Percentiles rank a stretch among this genome's conserved stretches.
Conservation (phyloP, 305 asterid species). For the Lippia alba region DNA sequence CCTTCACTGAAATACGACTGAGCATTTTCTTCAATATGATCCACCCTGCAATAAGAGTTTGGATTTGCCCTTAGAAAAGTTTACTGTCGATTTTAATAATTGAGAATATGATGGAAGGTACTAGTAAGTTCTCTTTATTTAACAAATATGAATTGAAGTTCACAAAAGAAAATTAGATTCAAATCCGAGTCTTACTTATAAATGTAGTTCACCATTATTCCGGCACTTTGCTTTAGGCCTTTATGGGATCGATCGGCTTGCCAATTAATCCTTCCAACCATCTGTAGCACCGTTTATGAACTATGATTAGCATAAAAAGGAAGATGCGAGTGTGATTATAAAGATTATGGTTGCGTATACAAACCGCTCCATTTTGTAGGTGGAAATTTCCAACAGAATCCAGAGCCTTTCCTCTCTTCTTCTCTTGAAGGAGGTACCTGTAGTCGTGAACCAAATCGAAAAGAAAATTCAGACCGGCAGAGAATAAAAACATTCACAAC, state of each 20-base stretch:
- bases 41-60: conserved; percentile 59
- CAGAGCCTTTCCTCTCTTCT: conserved; percentile 91
- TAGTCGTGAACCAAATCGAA: conserved; percentile 28
- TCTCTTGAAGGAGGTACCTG: conserved; percentile 91
- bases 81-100: conserved; percentile 12
- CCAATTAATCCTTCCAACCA: conserved; percentile 92
- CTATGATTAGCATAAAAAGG: conserved; percentile 14
- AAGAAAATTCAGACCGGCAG: neutral
- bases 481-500: neutral
- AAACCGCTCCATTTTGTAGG: conserved; percentile 96
- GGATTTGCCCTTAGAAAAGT: conserved; percentile 4
- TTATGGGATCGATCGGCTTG: conserved; percentile 91
- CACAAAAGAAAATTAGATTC: neutral
- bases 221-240: conserved; percentile 85
- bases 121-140: too few relatives aligned
- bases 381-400: conserved; percentile 94
- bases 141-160: too few relatives aligned
- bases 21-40: conserved; percentile 83
- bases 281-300: conserved; percentile 47
- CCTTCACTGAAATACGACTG: conserved; percentile 73
- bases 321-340: neutral
- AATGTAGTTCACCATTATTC: conserved; percentile 92
- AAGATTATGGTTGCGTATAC: conserved; percentile 38
- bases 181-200: conserved; percentile 62
- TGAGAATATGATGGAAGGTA: neutral